Percentiles rank a stretch among this genome's conserved stretches.
These are phyloP conservation scores for Debaryomyces psychrophilus DNA, from an alignment of 1,139 yeast species.

Conservation along the genomic window DNA sequence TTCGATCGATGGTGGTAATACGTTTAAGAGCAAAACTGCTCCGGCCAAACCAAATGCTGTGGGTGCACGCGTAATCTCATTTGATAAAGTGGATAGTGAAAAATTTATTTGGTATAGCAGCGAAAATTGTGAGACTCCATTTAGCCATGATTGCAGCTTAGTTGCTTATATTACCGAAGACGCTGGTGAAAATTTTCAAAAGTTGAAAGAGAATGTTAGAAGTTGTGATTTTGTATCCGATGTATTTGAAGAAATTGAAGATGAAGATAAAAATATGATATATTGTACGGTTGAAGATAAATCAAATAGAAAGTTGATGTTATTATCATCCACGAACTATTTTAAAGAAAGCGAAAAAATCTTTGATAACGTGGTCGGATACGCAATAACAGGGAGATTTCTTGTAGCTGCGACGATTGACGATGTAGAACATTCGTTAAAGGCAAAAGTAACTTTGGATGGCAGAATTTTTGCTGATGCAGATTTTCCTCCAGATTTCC, in stretches of 20 bases:
- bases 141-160: slow-evolving; percentile 50
- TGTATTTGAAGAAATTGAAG: slow-evolving; percentile 35
- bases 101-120: slow-evolving; percentile 74
- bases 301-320: slow-evolving; percentile 23
- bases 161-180: slow-evolving; percentile 63
- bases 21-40: slow-evolving; percentile 46
- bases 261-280: slow-evolving; percentile 53
- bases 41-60: slow-evolving; percentile 54
- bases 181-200: slow-evolving; percentile 64
- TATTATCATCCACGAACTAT: slow-evolving; percentile 32
- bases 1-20: slow-evolving; percentile 70
- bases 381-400: slow-evolving; percentile 55
- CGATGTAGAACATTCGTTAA: slow-evolving; percentile 45
- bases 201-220: slow-evolving; percentile 52
- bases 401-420: slow-evolving; percentile 68
- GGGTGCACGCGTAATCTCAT: slow-evolving; percentile 49
- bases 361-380: slow-evolving; percentile 42
- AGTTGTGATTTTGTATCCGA: slow-evolving; percentile 73
- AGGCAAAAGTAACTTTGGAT: slow-evolving; percentile 77
- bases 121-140: slow-evolving; percentile 53
- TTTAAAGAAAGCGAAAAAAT: slow-evolving; percentile 27
- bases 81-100: slow-evolving; percentile 57
- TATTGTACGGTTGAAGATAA: slow-evolving; percentile 57
- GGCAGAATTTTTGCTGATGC: slow-evolving; percentile 83
- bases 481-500: slow-evolving; percentile 70